A percentile compares a stretch with the other conserved stretches of the same genome.
Evolutionary conservation across 371 early-diverging fungal genomes (phyloP).

Genomic region (Fennellomyces sp.): DNA sequence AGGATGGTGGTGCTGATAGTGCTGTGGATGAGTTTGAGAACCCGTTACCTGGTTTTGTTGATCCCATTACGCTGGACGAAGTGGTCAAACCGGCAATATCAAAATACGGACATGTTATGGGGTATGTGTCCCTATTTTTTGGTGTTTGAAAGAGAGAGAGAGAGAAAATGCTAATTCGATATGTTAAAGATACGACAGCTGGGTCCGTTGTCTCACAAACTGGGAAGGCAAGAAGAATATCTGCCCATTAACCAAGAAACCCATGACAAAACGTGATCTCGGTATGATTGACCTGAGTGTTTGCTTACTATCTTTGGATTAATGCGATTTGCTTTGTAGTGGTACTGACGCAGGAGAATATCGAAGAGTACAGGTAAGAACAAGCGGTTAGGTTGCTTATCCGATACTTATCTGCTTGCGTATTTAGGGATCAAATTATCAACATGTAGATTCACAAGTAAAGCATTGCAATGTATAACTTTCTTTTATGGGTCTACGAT

Average conservation of each 20-base stretch:
- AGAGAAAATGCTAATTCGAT: too few species aligned
- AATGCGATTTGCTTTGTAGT: constrained; percentile 32
- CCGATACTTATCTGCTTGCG: not conserved
- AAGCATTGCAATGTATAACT: too few species aligned
- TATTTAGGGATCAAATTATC: not conserved
- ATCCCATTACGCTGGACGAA: constrained; percentile 92
- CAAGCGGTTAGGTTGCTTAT: not conserved
- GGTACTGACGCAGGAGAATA: constrained; percentile 82
- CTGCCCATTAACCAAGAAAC: constrained; percentile 94
- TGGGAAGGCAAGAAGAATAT: constrained; percentile 82
- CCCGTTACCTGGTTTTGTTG: constrained; percentile 90
- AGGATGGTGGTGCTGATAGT: constrained; percentile 23
- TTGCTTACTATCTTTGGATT: not conserved
- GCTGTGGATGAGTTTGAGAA: constrained; percentile 55
- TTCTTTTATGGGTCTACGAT: too few species aligned
- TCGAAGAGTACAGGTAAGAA: constrained; percentile 73
- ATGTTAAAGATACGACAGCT: constrained; percentile 78
- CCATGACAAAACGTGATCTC: constrained; percentile 87
- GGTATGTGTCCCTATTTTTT: constrained; percentile 41
- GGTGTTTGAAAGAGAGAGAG: too few species aligned
- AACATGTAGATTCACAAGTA: too few species aligned
- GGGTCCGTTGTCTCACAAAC: constrained; percentile 88
- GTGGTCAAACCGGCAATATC: constrained; percentile 94
- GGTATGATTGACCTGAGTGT: constrained; percentile 24
- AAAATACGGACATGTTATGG: constrained; percentile 95